Conservation (phyloP, 129 eudicot species). For the Tagetes patula region DNA sequence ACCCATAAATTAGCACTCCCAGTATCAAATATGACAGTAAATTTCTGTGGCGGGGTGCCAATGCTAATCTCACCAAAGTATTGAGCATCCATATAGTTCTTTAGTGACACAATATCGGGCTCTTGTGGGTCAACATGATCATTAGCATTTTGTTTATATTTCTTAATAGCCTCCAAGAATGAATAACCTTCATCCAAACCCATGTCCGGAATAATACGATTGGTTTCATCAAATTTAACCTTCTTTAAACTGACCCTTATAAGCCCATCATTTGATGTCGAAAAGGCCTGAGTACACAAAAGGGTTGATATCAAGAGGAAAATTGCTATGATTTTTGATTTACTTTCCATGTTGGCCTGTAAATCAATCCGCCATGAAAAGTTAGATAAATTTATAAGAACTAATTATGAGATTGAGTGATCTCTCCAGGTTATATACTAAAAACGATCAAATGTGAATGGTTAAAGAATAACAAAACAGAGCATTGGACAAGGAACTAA, state of each 20-base stretch:
- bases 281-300: slow-evolving; percentile 37
- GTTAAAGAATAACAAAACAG: not conserved
- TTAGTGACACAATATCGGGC: slow-evolving; percentile 51
- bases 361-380: slow-evolving; percentile 15
- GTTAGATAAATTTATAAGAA: not conserved
- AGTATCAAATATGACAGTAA: slow-evolving; percentile 66
- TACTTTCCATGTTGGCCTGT: slow-evolving; percentile 53
- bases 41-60: slow-evolving; percentile 64
- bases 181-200: slow-evolving; percentile 34
- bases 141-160: slow-evolving; percentile 20
- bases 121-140: slow-evolving; percentile 36
- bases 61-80: slow-evolving; percentile 61
- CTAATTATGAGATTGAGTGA: not conserved
- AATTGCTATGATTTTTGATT: slow-evolving; percentile 20
- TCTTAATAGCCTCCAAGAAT: slow-evolving; percentile 31
- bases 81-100: slow-evolving; percentile 76
- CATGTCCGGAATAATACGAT: slow-evolving; percentile 40
- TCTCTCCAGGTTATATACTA: not conserved
- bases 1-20: slow-evolving; percentile 72
- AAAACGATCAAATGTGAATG: not conserved
- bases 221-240: slow-evolving; percentile 39
- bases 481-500: not conserved
- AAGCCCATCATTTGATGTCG: slow-evolving; percentile 51
- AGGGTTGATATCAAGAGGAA: slow-evolving; percentile 36
- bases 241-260: slow-evolving; percentile 50